Evolutionary conservation across 1,284 basidiomycete genomes (phyloP).

Genomic region (Ceratobasidium sp.): DNA sequence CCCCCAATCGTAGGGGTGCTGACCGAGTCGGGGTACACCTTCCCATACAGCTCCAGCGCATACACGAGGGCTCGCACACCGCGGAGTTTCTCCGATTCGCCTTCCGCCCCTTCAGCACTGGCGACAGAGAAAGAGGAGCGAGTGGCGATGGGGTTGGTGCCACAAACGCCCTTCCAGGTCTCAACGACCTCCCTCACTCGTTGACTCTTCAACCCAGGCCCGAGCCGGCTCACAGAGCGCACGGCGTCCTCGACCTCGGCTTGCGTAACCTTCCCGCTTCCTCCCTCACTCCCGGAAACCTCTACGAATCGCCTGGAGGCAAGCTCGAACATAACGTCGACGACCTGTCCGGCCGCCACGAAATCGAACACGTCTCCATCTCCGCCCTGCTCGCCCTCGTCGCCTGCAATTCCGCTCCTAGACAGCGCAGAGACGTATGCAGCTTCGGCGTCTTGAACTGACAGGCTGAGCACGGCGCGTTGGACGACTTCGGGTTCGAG

Average conservation of each 20-base stretch:
- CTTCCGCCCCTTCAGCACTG: not conserved
- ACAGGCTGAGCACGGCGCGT: slow-evolving; percentile 17
- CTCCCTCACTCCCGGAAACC: not conserved
- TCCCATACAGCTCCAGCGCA: slow-evolving; percentile 37
- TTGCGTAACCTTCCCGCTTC: not conserved
- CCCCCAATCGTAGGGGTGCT: slow-evolving; percentile 18
- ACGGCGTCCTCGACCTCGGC: slow-evolving; percentile 17
- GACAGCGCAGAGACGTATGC: slow-evolving; percentile 35
- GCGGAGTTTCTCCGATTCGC: slow-evolving; percentile 34
- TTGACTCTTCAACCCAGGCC: slow-evolving; percentile 8
- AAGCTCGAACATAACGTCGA: slow-evolving; percentile 39
- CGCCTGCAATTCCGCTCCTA: slow-evolving; percentile 14
- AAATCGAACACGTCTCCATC: slow-evolving; percentile 24
- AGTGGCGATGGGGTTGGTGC: not conserved
- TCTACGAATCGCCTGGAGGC: slow-evolving; percentile 26
- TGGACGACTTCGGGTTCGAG: slow-evolving; percentile 20
- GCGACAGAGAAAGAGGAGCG: not conserved
- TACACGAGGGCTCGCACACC: slow-evolving; percentile 28
- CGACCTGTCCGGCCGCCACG: slow-evolving; percentile 34
- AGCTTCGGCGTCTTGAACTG: slow-evolving; percentile 24
- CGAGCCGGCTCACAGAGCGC: slow-evolving; percentile 12
- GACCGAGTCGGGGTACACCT: slow-evolving; percentile 33
- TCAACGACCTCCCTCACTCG: slow-evolving; percentile 12
- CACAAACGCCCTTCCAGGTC: slow-evolving; percentile 18
- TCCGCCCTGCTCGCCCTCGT: not conserved